Conservation (phyloP, 1,284 basidiomycete species). For the Cutaneotrichosporon dermatis region DNA sequence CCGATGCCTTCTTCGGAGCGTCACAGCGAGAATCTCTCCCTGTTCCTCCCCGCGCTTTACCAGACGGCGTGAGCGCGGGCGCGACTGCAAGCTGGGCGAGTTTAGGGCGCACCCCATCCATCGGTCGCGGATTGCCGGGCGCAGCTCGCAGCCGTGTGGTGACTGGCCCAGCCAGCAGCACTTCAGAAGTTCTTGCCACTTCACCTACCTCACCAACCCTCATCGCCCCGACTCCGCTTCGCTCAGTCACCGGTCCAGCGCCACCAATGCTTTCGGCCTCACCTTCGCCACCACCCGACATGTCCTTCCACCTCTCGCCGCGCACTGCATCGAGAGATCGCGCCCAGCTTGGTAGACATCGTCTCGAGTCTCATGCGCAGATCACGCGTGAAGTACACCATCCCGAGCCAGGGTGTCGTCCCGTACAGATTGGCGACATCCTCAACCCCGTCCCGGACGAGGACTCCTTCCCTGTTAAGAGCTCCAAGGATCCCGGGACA, state of each 20-base stretch:
- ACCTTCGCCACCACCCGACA: background rate
- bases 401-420: constrained; percentile 13
- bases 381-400: constrained; percentile 16
- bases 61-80: background rate
- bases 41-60: constrained; percentile 24
- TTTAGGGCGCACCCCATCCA: background rate
- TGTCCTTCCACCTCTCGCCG: background rate
- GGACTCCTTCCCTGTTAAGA: constrained; percentile 12
- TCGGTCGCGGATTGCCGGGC: constrained; percentile 6
- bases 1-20: constrained; percentile 40
- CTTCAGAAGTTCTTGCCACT: background rate
- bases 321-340: background rate
- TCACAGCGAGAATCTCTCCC: constrained; percentile 26
- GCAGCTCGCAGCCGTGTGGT: constrained; percentile 11
- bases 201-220: constrained; percentile 6
- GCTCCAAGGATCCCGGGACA: constrained; percentile 12
- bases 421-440: constrained; percentile 27
- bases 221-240: constrained; percentile 7
- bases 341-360: background rate
- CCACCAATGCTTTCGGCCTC: background rate
- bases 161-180: constrained; percentile 2
- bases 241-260: constrained; percentile 12
- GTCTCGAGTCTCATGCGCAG: background rate
- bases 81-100: background rate
- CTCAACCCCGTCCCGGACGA: constrained; percentile 18